Evolutionary conservation across 768 basidiomycete species (phyloP), one percentile per base, ranked within the genome.

Genomic region (Mycena floridula): DNA sequence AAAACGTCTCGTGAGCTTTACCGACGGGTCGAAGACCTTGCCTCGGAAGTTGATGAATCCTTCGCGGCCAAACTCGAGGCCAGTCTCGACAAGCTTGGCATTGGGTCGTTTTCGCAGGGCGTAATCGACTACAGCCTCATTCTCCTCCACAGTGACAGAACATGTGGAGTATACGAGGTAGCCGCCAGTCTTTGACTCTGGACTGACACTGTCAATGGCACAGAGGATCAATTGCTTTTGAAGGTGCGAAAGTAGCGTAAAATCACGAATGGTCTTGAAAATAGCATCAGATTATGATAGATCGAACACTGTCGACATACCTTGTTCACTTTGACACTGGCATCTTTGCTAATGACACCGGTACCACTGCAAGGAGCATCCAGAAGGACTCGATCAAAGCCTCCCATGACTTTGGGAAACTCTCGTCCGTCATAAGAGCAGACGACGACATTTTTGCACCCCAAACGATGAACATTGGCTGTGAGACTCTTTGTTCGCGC

Each of bases 331-430:
- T 99, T 99, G 50, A 99, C 96, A 60, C 91, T 92, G 16, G 88
- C 76, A 60, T 99, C 96, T 65, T 99, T 99, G 66, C 85, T 88
- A 60, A 99, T 99, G 44, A 99, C 95, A 48, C 96, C 96, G 2
- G 96, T 98, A 25, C 96, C 96, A 54, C 89, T 91, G 64, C 96
- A 99, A 22, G 96, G 96, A 26, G 96, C 95, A 65, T 99, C 96
- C 37, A 99, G 66, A 42, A 99, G 67, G 35, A 98, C 93, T n/a
- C 96, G 76, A 57, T 99, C 95, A 56, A 99, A 99, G 5, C 96
- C 96, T 18, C 95, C 96, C 76, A 99, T 94, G 39, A 99, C 93
- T 63, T 92, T 96, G 13, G 96, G 96, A 65, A 98, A 99, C 63
- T 98, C 89, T 45, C 96, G 74, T 6, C 95, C 96, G 56, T 99